Conservation (phyloP, 495 filamentous ascomycete genomes). For the Hypoxylon fragiforme region DNA sequence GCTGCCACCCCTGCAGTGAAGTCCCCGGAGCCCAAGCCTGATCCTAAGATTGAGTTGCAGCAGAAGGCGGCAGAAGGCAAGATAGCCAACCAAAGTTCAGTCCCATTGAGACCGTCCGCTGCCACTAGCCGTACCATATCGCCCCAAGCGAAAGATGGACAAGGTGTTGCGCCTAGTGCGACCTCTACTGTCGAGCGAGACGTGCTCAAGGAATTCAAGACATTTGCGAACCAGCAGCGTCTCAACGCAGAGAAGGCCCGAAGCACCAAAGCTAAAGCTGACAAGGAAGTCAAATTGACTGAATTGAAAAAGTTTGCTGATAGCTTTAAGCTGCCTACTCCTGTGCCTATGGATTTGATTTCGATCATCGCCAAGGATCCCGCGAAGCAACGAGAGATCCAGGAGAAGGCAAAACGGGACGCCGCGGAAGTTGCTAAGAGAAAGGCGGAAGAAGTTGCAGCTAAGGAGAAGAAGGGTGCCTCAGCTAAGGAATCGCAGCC, state of each 20-base stretch:
- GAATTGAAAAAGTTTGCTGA: conserved; percentile 94
- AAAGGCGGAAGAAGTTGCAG: conserved; percentile 40
- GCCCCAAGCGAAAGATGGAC: conserved; percentile 45
- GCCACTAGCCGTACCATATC: conserved; percentile 44
- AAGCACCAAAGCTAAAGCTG: conserved; percentile 71
- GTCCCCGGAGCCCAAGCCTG: conserved; percentile 26
- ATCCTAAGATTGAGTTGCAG: conserved; percentile 35
- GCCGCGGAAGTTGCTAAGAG: conserved; percentile 59
- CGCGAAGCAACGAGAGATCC: conserved; percentile 86
- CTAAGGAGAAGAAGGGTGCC: conserved; percentile 48
- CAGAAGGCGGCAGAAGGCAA: conserved; percentile 42
- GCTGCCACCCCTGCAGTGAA: conserved; percentile 34
- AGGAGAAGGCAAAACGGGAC: conserved; percentile 77
- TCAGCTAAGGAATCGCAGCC: conserved; percentile 42
- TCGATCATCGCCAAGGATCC: conserved; percentile 96
- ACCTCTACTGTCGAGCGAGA: conserved; percentile 78
- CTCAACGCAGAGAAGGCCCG: conserved; percentile 70
- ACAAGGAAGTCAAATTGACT: conserved; percentile 87
- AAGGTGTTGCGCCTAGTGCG: conserved; percentile 57
- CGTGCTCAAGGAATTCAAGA: conserved; percentile 76
- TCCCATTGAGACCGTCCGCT: conserved; percentile 37
- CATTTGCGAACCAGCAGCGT: conserved; percentile 65
- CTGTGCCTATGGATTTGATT: conserved; percentile 88
- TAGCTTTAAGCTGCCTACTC: conserved; percentile 90
- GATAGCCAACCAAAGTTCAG: conserved; percentile 34